phyloP scores from a whole-genome alignment of 2,329 filamentous ascomycete species.

The Clarireedia homoeocarpa region DNA sequence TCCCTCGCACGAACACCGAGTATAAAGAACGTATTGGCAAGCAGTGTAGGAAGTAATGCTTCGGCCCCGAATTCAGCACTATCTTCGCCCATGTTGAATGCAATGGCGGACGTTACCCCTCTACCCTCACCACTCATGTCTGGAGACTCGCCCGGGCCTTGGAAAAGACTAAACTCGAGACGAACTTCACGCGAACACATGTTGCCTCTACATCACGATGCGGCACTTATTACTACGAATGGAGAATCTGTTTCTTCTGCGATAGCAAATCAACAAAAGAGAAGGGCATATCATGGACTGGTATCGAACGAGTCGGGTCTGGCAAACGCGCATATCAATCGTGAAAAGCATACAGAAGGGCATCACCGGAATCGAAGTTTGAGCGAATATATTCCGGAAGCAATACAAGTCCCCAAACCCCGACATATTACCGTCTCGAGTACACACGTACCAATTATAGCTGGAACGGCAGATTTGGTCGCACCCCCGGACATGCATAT shows the following conservation, averaged over 20 bases:
- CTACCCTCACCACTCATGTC: conserved; percentile 67
- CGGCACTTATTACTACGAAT: conserved; percentile 42
- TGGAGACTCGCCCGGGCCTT: conserved; percentile 57
- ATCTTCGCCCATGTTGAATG: conserved; percentile 66
- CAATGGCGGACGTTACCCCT: conserved; percentile 72
- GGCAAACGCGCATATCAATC: conserved; percentile 15
- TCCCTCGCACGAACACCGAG: conserved; percentile 53
- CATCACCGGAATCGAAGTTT: conserved; percentile 74
- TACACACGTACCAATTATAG: conserved; percentile 40
- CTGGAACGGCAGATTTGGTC: conserved; percentile 38
- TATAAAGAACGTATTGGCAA: conserved; percentile 46
- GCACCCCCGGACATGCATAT: conserved; percentile 37
- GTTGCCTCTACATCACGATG: conserved; percentile 33
- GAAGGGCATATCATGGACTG: conserved; percentile 48
- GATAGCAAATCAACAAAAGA: conserved; percentile 45
- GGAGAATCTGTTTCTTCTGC: conserved; percentile 46
- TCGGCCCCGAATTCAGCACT: conserved; percentile 58
- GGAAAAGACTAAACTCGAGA: conserved; percentile 46
- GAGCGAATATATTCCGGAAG: conserved; percentile 79
- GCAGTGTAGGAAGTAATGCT: conserved; percentile 36
- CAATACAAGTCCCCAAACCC: conserved; percentile 54
- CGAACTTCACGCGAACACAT: conserved; percentile 41
- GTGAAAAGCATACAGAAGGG: conserved; percentile 24
- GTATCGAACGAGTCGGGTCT: conserved; percentile 17
- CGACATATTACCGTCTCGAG: conserved; percentile 69